Evolutionary conservation across 306 rosid species (phyloP), one percentile per base, ranked within the genome.

Genomic region (Sesbania bispinosa): DNA sequence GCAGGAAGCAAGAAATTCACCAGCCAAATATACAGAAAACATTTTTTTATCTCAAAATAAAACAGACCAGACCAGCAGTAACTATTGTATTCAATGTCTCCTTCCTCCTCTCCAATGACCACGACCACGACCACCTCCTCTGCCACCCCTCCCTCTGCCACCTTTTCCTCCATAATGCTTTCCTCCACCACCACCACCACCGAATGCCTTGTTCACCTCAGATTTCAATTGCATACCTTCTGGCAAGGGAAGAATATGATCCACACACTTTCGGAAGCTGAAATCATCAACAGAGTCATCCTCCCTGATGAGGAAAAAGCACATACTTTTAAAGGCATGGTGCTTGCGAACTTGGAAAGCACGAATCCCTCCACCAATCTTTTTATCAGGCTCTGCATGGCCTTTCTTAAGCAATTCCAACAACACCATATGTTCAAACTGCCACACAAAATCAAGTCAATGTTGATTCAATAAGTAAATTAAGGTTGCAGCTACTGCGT

Each of bases 241-340:
- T 3, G 99, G 99, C 83, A 95, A 68, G 13, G 99, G 96, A 71
- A 85, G 86, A 29, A 95, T 95, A 4, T 77, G 90, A 78, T 92
- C 97, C 43, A 92, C 96, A 20, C 97, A 95, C 85, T 95, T 95
- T 4, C 99, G 78, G 84, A 95, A 95, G 88, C 99, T 92, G 67
- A 95, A 95, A 79, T 95, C 99, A 62, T 95, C 99, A 19, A 21
- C 70, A 9, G 91, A 75, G 20, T 71, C 83, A 55, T 95, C 99
- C 39, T 82, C 90, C 80, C 99, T 83, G 39, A 91, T 54, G 67
- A 95, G 87, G 89, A 91, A 95, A 85, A 86, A 89, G 83, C 99
- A 95, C 77, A 84, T 86, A 42, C 93, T 95, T 64, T 84, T 92
- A 68, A 71, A 91, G 64, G 14, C 21, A n/a, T 96, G 93, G 71